Base-by-base conservation (phyloP, 208 protist species). In the Trypanosoma melophagium region DNA sequence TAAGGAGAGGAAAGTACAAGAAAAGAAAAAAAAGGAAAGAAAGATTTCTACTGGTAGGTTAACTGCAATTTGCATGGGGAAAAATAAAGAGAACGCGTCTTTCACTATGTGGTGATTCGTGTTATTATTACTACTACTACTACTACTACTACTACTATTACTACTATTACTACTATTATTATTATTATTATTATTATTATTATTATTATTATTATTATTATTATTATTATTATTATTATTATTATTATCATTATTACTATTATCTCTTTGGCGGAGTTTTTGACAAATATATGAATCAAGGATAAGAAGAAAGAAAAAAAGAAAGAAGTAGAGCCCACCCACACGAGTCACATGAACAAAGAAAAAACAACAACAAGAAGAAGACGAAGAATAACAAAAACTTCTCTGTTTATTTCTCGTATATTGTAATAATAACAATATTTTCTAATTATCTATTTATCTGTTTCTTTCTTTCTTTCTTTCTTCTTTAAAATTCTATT, bases 341-440 rank as follows among this genome's bases (percentile, higher is more conserved):
- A 50, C 44, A 44, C n/a, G 55, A 53, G 19, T 52, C 25, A 66
- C 42, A 25, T 25, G 55, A 5, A 2, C 21, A 19, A 17, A 66
- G 28, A 40, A 17, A 40, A 51, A 54, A n/a, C n/a, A 25, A 31
- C 44, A 25, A 47, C 38, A 68, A 14, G 21, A 66, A 41, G 41
- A 66, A 41, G 25, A 56, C 10, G 10, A 57, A 66, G 13, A 66
- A 28, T 17, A 25, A 65, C 1, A 59, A 71, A 35, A 35, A 50
- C 38, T 45, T 65, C 4, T 24, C 12, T 55, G 28, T 35, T 35
- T 35, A 5, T 35, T 35, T 35, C 28, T 35, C 3, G 1, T 1
- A 35, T 35, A 35, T 35, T 35, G 5, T 7, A 35, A 35, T 1
- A 35, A 35, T 7, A 5, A 35, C 28, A 35, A 35, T 5, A 7